phyloP scores from a whole-genome alignment of 805 yeast species.

The Ogataea wickerhamii region DNA sequence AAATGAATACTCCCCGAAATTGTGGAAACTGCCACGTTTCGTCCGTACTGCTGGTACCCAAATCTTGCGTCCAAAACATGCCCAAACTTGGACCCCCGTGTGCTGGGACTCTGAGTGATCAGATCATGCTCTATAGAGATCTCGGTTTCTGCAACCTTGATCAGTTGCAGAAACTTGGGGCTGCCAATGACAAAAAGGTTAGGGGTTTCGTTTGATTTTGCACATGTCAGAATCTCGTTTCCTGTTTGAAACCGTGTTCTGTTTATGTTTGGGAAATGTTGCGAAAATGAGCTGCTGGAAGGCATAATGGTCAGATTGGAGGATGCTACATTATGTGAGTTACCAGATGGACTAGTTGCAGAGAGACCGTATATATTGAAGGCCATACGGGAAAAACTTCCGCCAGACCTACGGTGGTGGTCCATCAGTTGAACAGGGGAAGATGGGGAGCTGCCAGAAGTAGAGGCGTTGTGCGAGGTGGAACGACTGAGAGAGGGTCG shows the following conservation, averaged over 20 bases:
- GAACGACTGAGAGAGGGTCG: too few species aligned
- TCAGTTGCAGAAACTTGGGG: constrained; percentile 38
- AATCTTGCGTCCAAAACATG: constrained; percentile 41
- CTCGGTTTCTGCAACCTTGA: constrained; percentile 32
- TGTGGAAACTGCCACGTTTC: constrained; percentile 41
- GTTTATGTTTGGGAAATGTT: constrained; percentile 19
- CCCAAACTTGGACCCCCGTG: constrained; percentile 36
- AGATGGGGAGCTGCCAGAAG: constrained; percentile 21
- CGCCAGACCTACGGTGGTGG: constrained; percentile 29
- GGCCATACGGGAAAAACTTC: constrained; percentile 50
- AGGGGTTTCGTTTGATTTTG: constrained; percentile 33
- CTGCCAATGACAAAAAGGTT: constrained; percentile 40
- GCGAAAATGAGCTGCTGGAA: constrained; percentile 24
- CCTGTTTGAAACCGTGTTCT: constrained; percentile 28
- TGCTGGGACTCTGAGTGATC: constrained; percentile 22
- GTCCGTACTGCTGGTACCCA: constrained; percentile 38
- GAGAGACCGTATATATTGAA: constrained; percentile 53
- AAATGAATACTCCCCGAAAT: constrained; percentile 46
- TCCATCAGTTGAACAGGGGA: constrained; percentile 22
- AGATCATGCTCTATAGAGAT: constrained; percentile 35
- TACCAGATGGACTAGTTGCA: constrained; percentile 15
- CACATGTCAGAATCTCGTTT: constrained; percentile 34
- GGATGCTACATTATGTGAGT: constrained; percentile 16
- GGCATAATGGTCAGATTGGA: constrained; percentile 21
- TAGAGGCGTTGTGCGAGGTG: constrained; percentile 7